Evolutionary conservation across 345 rosid genomes (phyloP).

Genomic region (Adansonia digitata): DNA sequence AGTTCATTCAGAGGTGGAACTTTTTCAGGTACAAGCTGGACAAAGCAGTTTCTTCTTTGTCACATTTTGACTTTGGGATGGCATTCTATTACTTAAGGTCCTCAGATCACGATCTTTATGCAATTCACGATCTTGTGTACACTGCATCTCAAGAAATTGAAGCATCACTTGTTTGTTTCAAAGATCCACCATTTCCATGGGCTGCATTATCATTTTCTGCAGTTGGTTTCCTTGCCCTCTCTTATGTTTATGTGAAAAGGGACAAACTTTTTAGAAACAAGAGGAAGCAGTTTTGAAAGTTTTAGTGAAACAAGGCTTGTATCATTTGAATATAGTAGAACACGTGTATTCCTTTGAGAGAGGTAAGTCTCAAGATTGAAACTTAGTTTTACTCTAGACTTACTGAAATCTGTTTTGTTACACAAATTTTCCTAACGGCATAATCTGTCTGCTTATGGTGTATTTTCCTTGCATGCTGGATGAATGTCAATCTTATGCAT

Average conservation of each 20-base stretch:
- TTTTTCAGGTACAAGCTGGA: constrained; percentile 84
- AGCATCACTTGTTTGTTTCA: constrained; percentile 85
- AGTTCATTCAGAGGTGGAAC: constrained; percentile 82
- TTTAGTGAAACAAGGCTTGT: constrained; percentile 26
- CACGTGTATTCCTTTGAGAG: constrained; percentile 18
- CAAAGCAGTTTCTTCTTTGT: constrained; percentile 74
- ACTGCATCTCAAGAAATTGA: constrained; percentile 78
- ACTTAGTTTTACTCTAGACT: constrained; percentile 14
- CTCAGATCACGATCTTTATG: constrained; percentile 76
- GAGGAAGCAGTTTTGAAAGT: constrained; percentile 87
- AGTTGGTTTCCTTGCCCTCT: constrained; percentile 51
- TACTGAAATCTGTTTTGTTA: constrained; percentile 2
- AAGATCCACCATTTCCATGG: constrained; percentile 98
- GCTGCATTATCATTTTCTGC: constrained; percentile 49
- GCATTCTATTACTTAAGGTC: constrained; percentile 78
- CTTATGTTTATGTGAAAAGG: constrained; percentile 50
- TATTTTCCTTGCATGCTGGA: constrained; percentile 7
- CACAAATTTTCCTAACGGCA: constrained; percentile 1
- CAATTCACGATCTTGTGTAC: constrained; percentile 72
- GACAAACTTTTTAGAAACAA: constrained; percentile 70
- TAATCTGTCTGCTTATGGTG: not conserved
- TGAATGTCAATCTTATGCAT: constrained; percentile 1
- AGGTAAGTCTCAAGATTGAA: constrained; percentile 10
- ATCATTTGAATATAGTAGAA: constrained; percentile 30
- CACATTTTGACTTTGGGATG: constrained; percentile 78